Percentiles rank a stretch among this genome's conserved stretches.
phyloP scores from a whole-genome alignment of 768 basidiomycete species.

The Agrocybe praecox region DNA sequence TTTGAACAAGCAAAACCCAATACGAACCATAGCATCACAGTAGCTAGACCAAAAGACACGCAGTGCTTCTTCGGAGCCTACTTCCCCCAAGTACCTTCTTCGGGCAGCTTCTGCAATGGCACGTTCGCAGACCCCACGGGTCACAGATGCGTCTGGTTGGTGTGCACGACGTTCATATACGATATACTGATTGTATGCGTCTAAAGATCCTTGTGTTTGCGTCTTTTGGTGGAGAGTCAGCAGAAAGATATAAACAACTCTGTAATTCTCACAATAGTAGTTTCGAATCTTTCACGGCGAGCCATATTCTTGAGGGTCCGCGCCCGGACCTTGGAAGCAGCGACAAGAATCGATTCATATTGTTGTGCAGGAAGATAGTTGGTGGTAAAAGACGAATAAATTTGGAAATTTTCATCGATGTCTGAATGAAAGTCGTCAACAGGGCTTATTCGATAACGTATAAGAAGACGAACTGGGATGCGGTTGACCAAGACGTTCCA shows the following conservation, averaged over 20 bases:
- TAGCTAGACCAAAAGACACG: slow-evolving; percentile 76
- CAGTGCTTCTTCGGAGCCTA: slow-evolving; percentile 58
- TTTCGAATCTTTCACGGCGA: slow-evolving; percentile 65
- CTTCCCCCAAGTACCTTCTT: slow-evolving; percentile 54
- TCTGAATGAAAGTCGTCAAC: slow-evolving; percentile 41
- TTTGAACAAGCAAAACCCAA: background rate
- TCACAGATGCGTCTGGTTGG: slow-evolving; percentile 57
- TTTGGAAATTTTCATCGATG: slow-evolving; percentile 78
- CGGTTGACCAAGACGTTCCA: slow-evolving; percentile 73
- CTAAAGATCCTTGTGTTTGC: slow-evolving; percentile 48
- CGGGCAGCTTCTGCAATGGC: slow-evolving; percentile 74
- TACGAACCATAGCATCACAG: slow-evolving; percentile 65
- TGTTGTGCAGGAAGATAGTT: slow-evolving; percentile 69
- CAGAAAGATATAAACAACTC: background rate
- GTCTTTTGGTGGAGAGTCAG: slow-evolving; percentile 24
- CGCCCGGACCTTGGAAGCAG: slow-evolving; percentile 73
- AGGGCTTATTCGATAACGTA: background rate
- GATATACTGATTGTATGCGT: slow-evolving; percentile 65
- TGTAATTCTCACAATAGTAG: slow-evolving; percentile 49
- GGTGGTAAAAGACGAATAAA: slow-evolving; percentile 90
- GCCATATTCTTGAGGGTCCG: slow-evolving; percentile 62
- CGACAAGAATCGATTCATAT: slow-evolving; percentile 77
- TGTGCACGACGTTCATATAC: slow-evolving; percentile 62
- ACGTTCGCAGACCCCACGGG: slow-evolving; percentile 69
- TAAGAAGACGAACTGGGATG: slow-evolving; percentile 59